phyloP scores from a whole-genome alignment of 1,139 yeast species.

The Debaryomyces udenii region DNA sequence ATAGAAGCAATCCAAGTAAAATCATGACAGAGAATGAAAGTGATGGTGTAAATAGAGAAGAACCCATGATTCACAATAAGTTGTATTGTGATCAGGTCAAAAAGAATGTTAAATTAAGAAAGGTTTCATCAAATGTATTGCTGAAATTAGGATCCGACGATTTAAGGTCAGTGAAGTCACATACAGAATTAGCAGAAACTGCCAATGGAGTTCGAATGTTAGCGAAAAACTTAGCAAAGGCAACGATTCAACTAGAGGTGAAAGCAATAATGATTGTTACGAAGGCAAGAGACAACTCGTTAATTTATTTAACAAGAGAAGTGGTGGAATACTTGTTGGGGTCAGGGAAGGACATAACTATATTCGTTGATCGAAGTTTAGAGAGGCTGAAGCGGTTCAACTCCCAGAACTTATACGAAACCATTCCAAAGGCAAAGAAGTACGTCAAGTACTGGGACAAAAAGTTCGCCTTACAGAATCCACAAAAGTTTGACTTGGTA shows the following conservation, averaged over 20 bases:
- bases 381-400: constrained; percentile 65
- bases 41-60: constrained; percentile 18
- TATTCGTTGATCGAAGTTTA: constrained; percentile 73
- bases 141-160: constrained; percentile 40
- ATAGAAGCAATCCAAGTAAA: background rate
- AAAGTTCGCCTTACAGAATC: constrained; percentile 54
- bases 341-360: constrained; percentile 49
- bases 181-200: constrained; percentile 77
- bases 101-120: constrained; percentile 13
- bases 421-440: constrained; percentile 43
- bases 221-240: constrained; percentile 72
- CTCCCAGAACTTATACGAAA: constrained; percentile 41
- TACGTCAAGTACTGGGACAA: constrained; percentile 71
- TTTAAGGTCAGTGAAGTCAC: constrained; percentile 57
- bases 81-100: constrained; percentile 32
- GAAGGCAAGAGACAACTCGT: constrained; percentile 79
- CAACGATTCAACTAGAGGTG: constrained; percentile 72
- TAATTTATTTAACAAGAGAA: constrained; percentile 74
- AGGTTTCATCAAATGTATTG: constrained; percentile 33
- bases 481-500: constrained; percentile 72
- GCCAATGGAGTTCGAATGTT: constrained; percentile 85
- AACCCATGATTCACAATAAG: constrained; percentile 41
- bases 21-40: constrained; percentile 1
- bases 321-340: constrained; percentile 74
- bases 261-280: constrained; percentile 78